Base-by-base conservation (phyloP, 2,329 filamentous ascomycete genomes). In the Ilyonectria mors-panacis region DNA sequence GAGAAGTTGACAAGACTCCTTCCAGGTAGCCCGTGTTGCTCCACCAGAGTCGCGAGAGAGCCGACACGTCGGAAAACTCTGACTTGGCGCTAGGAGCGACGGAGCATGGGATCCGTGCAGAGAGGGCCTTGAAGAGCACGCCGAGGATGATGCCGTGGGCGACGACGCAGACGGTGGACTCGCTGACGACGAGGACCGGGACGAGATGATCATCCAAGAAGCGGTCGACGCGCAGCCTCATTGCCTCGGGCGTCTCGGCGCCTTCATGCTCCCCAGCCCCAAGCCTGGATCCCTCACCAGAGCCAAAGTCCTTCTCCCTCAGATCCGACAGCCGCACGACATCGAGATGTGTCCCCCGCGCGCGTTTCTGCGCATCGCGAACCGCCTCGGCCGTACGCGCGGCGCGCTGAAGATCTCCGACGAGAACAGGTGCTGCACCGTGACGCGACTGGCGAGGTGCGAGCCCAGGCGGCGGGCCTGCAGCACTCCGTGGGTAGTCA, bases 121-220 rank as follows among this genome's bases (percentile, higher is more conserved):
- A 81, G 15, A 97, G 78, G 13, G 86, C 84, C 62, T 86, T 85
- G 86, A 92, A 91, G 0, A 97, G 80, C 35, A 89, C 86, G 2
- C 89, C 89, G 2, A 97, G 86, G 45, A 97, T 89, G 67, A 97
- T 91, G 17, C 95, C 94, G 75, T 98, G 95, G 2, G 94, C 92
- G 4, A 97, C 92, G 15, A 97, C 28, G 65, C 70, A 57, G 53
- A 70, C 63, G 0, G 65, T 54, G 1, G 37, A 63, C 10, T 68
- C 60, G 35, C 68, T 63, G 1, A 61, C 30, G 0, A 57, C 37
- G 1, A 77, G 50, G 4, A 92, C 67, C 10, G 91, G 91, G 6
- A 88, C 71, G 1, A 97, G 81, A 74, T 92, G 84, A 9, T 84
- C 78, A 63, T 91, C 84, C 23, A 97, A 79, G 72, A 97, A 97